Base-by-base conservation (phyloP, 495 filamentous ascomycete genomes). In the Recurvomyces mirabilis region DNA sequence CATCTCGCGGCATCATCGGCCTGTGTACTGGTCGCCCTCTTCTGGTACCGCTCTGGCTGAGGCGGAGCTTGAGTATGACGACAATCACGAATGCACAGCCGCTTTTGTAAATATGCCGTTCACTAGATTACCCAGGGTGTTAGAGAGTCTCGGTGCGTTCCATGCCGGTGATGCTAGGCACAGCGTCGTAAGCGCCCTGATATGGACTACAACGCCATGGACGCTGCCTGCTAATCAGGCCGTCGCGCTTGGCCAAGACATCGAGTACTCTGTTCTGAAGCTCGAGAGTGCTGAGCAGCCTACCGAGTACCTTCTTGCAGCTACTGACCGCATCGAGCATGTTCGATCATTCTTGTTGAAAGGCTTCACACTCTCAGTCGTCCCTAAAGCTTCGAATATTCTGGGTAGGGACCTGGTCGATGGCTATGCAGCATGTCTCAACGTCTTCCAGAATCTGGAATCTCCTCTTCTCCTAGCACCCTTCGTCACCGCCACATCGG, bases 161-260 rank as follows among this genome's bases (percentile, higher is more conserved):
- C 15, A 43, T n/a, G n/a, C n/a, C n/a, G n/a, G n/a, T n/a, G n/a
- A n/a, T n/a, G n/a, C n/a, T n/a, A n/a, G n/a, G 21, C 68, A 11
- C 29, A 57, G 65, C 5, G 54, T 60, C 11, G 36, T 94, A 23
- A 80, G 69, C 56, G 86, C 81, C 18, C 77, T 91, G 20, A 82
- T 94, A 45, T 99, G 91, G 91, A 99, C 91, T 7, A 99, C 91
- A 0, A 96, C 89, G 1, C 93, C 91, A 0, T 99, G 91, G 91
- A 96, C 91, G 0, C 66, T 99, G 3, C 93, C 91, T 1, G 87
- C 93, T 14, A 99, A 99, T 59, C 73, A 74, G 52, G 88, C 82
- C 2, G 84, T 99, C 60, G 87, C 84, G 5, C 69, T 96, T 21
- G 72, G 81, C 49, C 58, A 74, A 2, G 74, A 79, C 13, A 49